A percentile compares a stretch with the other conserved stretches of the same genome.
Evolutionary conservation across 306 rosid species (phyloP).

Genomic region (Notholithocarpus densiflorus): DNA sequence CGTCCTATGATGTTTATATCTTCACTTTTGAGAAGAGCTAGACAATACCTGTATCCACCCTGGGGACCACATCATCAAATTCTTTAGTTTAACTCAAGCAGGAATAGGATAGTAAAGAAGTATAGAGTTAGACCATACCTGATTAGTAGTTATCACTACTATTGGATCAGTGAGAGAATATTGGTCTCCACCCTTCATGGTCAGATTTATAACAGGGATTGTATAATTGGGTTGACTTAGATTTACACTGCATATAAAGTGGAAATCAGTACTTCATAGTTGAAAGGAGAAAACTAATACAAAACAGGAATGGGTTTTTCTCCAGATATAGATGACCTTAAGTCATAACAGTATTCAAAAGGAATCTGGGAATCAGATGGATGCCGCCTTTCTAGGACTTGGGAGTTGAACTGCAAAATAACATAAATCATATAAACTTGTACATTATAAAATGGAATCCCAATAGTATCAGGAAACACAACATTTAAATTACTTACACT

Average conservation of each 20-base stretch:
- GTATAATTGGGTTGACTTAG: not conserved
- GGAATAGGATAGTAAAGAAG: constrained; percentile 4
- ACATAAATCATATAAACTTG: not conserved
- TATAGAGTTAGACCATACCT: constrained; percentile 26
- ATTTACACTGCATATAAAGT: constrained; percentile 43
- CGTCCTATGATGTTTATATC: constrained; percentile 79
- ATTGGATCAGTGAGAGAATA: constrained; percentile 39
- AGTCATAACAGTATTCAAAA: constrained; percentile 74
- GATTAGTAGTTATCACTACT: not conserved
- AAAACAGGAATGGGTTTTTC: not conserved
- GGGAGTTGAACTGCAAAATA: constrained; percentile 57
- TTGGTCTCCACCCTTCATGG: constrained; percentile 69
- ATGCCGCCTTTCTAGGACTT: constrained; percentile 27
- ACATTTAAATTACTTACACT: constrained; percentile 45
- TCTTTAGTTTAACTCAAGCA: constrained; percentile 3
- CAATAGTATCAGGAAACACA: constrained; percentile 5
- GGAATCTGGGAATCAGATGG: constrained; percentile 35
- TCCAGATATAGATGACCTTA: constrained; percentile 39
- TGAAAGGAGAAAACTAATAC: constrained; percentile 6
- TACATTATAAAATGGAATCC: constrained; percentile 3
- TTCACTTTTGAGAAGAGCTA: constrained; percentile 56
- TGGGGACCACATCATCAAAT: constrained; percentile 34
- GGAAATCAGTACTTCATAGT: constrained; percentile 24
- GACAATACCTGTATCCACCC: constrained; percentile 39
- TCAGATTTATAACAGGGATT: constrained; percentile 49